Evolutionary conservation across 2,329 filamentous ascomycete species (phyloP).

Genomic region (Rachicladosporium sp.): DNA sequence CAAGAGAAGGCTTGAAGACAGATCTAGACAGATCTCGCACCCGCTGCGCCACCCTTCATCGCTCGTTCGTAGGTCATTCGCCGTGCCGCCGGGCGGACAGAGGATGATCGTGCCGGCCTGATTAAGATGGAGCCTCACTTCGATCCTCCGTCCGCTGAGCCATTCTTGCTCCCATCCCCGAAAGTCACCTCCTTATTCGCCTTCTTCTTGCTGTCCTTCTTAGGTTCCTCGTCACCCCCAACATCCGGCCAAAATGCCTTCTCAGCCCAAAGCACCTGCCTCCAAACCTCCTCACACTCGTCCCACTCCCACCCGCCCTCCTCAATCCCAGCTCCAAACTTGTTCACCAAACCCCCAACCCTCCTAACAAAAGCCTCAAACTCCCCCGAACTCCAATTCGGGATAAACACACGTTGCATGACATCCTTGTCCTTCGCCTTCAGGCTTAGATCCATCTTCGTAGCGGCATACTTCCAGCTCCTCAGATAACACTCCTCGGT

Average conservation of each 20-base stretch:
- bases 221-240: neutral
- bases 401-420: constrained; percentile 36
- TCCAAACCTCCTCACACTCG: constrained; percentile 36
- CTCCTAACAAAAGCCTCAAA: constrained; percentile 37
- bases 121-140: no score
- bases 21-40: no score
- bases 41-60: no score
- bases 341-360: constrained; percentile 33
- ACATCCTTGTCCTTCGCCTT: constrained; percentile 29
- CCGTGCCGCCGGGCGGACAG: no score
- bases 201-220: no score
- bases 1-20: no score
- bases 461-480: constrained; percentile 34
- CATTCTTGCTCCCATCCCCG: no score
- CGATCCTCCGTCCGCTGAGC: no score
- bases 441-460: constrained; percentile 16
- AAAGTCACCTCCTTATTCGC: no score
- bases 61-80: no score
- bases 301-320: constrained; percentile 34
- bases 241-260: constrained; percentile 37
- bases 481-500: constrained; percentile 50
- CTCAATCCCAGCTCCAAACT: constrained; percentile 29
- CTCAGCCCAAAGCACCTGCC: constrained; percentile 36
- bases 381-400: constrained; percentile 37
- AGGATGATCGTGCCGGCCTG: no score